Evolutionary conservation across 345 rosid species (phyloP), one percentile per base, ranked within the genome.

Genomic region (Mangifera indica): DNA sequence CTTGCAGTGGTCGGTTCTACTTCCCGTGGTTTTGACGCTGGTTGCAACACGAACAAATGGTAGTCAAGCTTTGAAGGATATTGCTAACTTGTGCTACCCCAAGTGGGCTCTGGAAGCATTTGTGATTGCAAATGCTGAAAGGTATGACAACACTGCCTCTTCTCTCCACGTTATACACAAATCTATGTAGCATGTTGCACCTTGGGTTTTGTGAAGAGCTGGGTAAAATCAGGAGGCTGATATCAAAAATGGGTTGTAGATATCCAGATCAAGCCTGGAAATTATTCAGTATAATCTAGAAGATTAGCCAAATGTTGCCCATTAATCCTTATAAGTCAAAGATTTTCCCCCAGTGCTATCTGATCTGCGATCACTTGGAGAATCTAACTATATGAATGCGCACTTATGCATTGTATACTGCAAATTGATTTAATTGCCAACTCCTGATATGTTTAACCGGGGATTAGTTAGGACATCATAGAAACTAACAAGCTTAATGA

Each of bases 1-100:
- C 66, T 56, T 82, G 86, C 85, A 95, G 98, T 93, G 91, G 89
- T 86, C 98, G 0, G 99, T 95, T 79, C 94, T 95, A 76, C 91
- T 95, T 82, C 99, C 97, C 0, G 97, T 95, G 22, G 97, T 95
- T 79, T 86, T 91, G 78, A 95, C 97, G 55, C 99, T 95, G 25
- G 65, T 92, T n/a, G 92, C 97, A 57, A 88, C 97, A 10, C 81
- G 76, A 76, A 78, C 80, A 3, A 77, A 72, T 67, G 67, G 74
- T n/a, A 80, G 76, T 70, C 57, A 72, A 70, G 63, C 73, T 54
- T 21, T 84, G 78, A 86, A 69, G 79, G 71, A 55, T 45, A 72
- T 89, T 66, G 69, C 89, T 13, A 68, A 87, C 63, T 74, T 95
- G 61, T 84, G 98, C 82, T 95, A 92, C 70, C 94, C 97, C 10